Evolutionary conservation across 176 grass and related monocot species (phyloP).

Genomic region (Zea luxurians): DNA sequence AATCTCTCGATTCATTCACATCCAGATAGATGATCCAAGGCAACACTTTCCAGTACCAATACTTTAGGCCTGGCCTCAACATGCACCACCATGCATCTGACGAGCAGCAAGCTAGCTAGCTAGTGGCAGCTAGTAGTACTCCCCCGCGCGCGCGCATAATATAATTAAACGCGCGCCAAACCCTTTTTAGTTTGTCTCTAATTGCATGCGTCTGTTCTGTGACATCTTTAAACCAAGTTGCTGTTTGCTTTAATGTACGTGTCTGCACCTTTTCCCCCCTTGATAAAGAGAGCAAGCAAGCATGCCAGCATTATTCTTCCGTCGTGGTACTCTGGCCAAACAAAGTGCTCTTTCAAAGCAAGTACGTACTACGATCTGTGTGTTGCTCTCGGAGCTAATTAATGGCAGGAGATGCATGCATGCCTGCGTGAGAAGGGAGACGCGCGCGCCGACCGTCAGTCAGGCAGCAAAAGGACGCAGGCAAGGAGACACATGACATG

Average conservation of each 20-base stretch:
- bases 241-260: conserved; percentile 41
- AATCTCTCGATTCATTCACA: conserved; percentile 22
- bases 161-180: conserved; percentile 21
- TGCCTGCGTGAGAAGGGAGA: neutral
- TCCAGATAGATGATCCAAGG: conserved; percentile 47
- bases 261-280: conserved; percentile 19
- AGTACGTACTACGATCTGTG: conserved; percentile 3
- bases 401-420: neutral
- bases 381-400: conserved; percentile 19
- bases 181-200: conserved; percentile 39
- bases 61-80: conserved; percentile 12
- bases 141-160: neutral
- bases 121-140: neutral
- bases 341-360: conserved; percentile 36
- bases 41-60: conserved; percentile 25
- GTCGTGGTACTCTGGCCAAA: conserved; percentile 26
- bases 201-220: conserved; percentile 29
- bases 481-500: conserved; percentile 35
- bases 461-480: conserved; percentile 31
- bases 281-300: conserved; percentile 33
- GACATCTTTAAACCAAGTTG: conserved; percentile 31
- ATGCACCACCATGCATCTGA: neutral
- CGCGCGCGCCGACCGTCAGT: conserved; percentile 3
- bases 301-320: conserved; percentile 36
- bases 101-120: conserved; percentile 8